A percentile compares a stretch with the other conserved stretches of the same genome.
Conservation (phyloP, 257 asterid genomes). For the Craterostigma plantagineum region DNA sequence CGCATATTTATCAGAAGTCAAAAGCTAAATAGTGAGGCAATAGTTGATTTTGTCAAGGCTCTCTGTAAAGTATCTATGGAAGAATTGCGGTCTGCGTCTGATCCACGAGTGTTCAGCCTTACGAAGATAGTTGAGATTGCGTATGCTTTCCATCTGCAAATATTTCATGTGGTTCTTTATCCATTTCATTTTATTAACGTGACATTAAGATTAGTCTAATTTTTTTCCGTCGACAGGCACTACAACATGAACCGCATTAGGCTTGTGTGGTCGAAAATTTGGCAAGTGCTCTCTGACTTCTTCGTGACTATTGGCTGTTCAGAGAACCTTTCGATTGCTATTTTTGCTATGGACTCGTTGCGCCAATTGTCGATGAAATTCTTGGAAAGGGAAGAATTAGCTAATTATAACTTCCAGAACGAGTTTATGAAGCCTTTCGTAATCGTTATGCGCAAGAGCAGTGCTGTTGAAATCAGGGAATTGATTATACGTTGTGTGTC, state of each 20-base stretch:
- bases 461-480: conserved; percentile 96
- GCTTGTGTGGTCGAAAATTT: conserved; percentile 93
- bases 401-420: conserved; percentile 95
- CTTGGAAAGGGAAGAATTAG: conserved; percentile 96
- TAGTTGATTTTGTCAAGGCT: conserved; percentile 97
- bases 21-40: conserved; percentile 93
- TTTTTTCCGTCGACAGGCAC: conserved; percentile 42
- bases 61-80: conserved; percentile 99
- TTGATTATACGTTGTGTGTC: conserved; percentile 91
- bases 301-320: conserved; percentile 95
- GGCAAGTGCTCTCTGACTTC: conserved; percentile 89
- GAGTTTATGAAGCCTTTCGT: conserved; percentile 99
- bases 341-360: conserved; percentile 93
- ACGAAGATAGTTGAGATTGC: conserved; percentile 98
- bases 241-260: conserved; percentile 97
- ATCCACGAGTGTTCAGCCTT: conserved; percentile 97
- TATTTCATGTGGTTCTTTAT: neutral
- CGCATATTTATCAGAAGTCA: conserved; percentile 83
- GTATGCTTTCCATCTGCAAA: conserved; percentile 30
- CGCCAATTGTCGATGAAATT: conserved; percentile 97
- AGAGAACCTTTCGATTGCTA: conserved; percentile 86
- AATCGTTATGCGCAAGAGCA: conserved; percentile 94
- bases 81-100: conserved; percentile 80
- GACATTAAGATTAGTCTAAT: neutral
- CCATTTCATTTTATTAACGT: neutral